Percentiles rank a stretch among this genome's conserved stretches.
Evolutionary conservation across 257 asterid genomes (phyloP).

Genomic region (Nicotiana benthamiana): DNA sequence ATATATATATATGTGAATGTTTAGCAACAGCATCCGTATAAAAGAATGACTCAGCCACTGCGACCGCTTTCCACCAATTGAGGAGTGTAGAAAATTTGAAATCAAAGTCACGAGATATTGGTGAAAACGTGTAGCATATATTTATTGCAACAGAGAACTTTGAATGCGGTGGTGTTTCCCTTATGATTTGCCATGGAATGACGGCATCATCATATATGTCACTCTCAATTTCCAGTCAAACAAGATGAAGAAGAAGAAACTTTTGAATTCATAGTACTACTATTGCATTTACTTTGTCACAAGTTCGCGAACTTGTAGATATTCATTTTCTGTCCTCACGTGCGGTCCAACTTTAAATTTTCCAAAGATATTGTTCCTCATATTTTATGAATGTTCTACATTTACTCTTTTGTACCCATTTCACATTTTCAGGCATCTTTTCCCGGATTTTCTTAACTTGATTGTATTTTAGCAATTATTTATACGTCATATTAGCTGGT

Average conservation of each 20-base stretch:
- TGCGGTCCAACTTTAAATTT: not conserved
- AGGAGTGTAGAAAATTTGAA: not conserved
- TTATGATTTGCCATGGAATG: not conserved
- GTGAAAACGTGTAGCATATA: not conserved
- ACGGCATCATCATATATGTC: not conserved
- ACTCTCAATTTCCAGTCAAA: conserved; percentile 3
- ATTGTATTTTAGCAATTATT: too few species aligned
- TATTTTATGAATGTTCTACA: not conserved
- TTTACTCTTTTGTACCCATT: not conserved
- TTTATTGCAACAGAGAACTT: not conserved
- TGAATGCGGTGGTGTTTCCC: not conserved
- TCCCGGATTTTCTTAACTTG: too few species aligned
- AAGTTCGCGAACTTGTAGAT: not conserved
- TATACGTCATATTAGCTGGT: too few species aligned
- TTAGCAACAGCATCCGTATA: too few species aligned
- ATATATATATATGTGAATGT: too few species aligned
- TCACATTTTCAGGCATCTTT: not conserved
- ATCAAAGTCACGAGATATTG: conserved; percentile 4
- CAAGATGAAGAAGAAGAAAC: not conserved
- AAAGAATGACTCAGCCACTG: too few species aligned
- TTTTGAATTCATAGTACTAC: not conserved
- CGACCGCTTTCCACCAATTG: not conserved
- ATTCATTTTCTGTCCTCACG: not conserved
- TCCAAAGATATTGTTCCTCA: not conserved
- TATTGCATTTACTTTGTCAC: not conserved